Base-by-base conservation (phyloP, 345 rosid genomes). In the Murraya koenigii region DNA sequence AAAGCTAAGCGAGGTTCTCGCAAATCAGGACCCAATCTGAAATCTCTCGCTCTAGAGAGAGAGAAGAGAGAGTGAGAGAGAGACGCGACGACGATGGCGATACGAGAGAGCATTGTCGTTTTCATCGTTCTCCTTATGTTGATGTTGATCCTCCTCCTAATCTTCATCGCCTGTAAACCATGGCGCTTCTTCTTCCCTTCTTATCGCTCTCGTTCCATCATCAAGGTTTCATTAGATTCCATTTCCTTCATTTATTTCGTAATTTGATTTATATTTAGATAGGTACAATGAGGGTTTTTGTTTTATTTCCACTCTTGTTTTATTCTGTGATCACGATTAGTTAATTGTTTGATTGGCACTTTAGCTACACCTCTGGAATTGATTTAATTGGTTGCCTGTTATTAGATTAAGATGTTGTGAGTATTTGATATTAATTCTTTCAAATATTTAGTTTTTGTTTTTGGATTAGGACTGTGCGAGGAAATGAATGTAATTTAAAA, bases 91-190 rank as follows among this genome's bases (percentile, higher is more conserved):
- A 80, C 81, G 92, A 86, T 85, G 91, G 86, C 86, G 89, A 81
- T 86, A 81, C 82, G 75, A 80, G 82, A 49, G 79, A 82, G 81
- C 88, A 82, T 83, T 85, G 80, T 81, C 76, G 86, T 82, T 82
- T 49, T 88, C 81, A 63, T 80, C 66, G 74, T 88, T 61, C 83
- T 86, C 74, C 85, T 94, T 78, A 84, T 93, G 94, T 78, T 94
- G 82, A 81, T 93, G 61, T 71, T 94, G 81, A 78, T 93, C 87
- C 49, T 90, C 85, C 41, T 96, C 84, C 66, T 90, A 86, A 39
- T 92, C 89, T 76, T 94, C 80, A 36, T 90, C 79, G 93, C 88
- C 87, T 94, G 93, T 82, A 88, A 88, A 76, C 99, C 98, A 81
- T 96, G 99, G 98, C 99, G 97, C 26, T 88, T 78, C 85, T 75